A percentile compares a stretch with the other conserved stretches of the same genome.
phyloP scores from a whole-genome alignment of 768 basidiomycete genomes.

The Vararia minispora region DNA sequence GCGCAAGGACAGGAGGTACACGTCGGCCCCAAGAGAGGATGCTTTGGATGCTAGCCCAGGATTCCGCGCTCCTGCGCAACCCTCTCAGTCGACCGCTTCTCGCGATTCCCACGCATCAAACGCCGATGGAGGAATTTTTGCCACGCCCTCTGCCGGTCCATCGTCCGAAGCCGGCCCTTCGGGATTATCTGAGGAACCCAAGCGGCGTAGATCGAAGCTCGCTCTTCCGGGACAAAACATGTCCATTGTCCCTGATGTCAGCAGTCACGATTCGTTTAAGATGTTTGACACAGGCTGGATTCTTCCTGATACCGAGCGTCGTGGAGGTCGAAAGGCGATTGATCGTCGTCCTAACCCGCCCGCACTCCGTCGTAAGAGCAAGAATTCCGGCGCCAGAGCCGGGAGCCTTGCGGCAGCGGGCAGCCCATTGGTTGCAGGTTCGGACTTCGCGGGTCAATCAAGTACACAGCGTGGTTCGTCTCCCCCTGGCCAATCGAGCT shows the following conservation, averaged over 20 bases:
- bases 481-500: neutral
- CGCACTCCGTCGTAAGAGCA: conserved; percentile 30
- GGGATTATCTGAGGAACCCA: conserved; percentile 6
- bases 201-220: conserved; percentile 7
- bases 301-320: conserved; percentile 58
- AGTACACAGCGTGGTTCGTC: neutral
- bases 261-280: conserved; percentile 61
- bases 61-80: conserved; percentile 1
- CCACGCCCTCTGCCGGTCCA: conserved; percentile 24
- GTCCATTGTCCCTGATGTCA: conserved; percentile 59
- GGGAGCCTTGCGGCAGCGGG: neutral
- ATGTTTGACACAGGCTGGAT: conserved; percentile 88
- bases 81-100: neutral
- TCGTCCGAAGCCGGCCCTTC: conserved; percentile 4
- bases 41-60: neutral
- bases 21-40: neutral
- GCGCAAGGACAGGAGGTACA: conserved; percentile 3
- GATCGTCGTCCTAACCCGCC: conserved; percentile 37
- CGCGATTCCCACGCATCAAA: neutral
- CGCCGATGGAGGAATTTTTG: conserved; percentile 19
- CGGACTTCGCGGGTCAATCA: conserved; percentile 12
- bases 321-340: conserved; percentile 42
- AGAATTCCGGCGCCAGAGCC: conserved; percentile 35
- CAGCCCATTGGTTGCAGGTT: conserved; percentile 11
- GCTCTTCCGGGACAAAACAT: conserved; percentile 30